Conservation (phyloP, 495 filamentous ascomycete genomes). For the Podospora conica region DNA sequence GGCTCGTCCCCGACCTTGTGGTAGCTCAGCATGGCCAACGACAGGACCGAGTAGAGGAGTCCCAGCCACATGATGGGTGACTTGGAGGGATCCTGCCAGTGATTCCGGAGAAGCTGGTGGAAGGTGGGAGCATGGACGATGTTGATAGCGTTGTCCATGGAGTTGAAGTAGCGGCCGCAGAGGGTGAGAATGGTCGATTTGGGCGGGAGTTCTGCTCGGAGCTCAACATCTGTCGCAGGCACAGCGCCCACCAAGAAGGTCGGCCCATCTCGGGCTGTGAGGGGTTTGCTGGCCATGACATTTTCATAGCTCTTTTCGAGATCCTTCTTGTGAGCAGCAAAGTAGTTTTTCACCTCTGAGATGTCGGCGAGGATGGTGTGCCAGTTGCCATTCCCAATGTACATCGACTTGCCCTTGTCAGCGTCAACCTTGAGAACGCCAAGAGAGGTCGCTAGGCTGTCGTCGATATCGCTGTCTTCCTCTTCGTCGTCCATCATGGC, state of each 20-base stretch:
- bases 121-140: constrained; percentile 85
- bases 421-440: constrained; percentile 83
- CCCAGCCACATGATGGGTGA: constrained; percentile 85
- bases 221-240: constrained; percentile 62
- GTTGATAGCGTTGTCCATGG: constrained; percentile 50
- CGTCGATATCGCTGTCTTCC: constrained; percentile 75
- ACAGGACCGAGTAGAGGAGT: constrained; percentile 80
- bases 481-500: constrained; percentile 51
- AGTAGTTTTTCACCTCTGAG: constrained; percentile 88
- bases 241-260: constrained; percentile 71
- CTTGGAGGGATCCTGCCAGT: constrained; percentile 79
- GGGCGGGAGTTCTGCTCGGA: constrained; percentile 72
- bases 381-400: constrained; percentile 88
- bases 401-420: constrained; percentile 72
- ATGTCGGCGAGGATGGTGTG: constrained; percentile 83
- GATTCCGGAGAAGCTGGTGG: constrained; percentile 75
- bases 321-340: constrained; percentile 52
- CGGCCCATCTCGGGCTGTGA: constrained; percentile 53
- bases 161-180: constrained; percentile 63
- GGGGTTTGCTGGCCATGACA: constrained; percentile 57
- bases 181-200: constrained; percentile 77
- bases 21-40: constrained; percentile 87
- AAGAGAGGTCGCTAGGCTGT: constrained; percentile 69
- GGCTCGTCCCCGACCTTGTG: constrained; percentile 86
- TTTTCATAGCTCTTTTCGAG: constrained; percentile 52